These are phyloP conservation scores for Tetrahymena malaccensis DNA, from an alignment of 73 alveolate genomes.

Conservation along the genomic window DNA sequence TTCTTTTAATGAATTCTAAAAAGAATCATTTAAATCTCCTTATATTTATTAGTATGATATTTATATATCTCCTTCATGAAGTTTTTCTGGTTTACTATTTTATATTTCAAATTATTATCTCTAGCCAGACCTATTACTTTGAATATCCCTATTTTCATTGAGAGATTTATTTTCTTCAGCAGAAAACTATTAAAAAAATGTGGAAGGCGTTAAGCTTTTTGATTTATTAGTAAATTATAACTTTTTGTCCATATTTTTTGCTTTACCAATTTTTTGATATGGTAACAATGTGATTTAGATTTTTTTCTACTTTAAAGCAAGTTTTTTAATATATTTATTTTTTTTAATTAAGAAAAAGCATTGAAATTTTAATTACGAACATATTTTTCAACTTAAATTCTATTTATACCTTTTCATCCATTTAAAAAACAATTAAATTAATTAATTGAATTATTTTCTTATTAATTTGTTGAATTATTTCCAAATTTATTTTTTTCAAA, in stretches of 20 bases:
- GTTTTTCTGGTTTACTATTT: background rate
- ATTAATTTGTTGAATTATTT: too few relatives aligned
- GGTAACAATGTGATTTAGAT: background rate
- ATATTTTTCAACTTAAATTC: too few relatives aligned
- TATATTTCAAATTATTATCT: background rate
- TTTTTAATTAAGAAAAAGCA: too few relatives aligned
- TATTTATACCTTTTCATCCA: too few relatives aligned
- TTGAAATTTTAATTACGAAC: too few relatives aligned
- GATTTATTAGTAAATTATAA: too few relatives aligned
- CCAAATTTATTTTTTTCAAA: too few relatives aligned
- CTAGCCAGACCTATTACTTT: background rate
- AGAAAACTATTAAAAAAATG: background rate
- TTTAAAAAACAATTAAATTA: too few relatives aligned
- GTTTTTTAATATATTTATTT: too few relatives aligned
- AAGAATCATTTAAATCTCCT: background rate
- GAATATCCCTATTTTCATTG: background rate
- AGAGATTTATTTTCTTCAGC: background rate
- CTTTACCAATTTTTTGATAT: background rate
- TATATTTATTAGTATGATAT: background rate
- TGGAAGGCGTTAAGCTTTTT: background rate
- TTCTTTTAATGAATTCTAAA: background rate
- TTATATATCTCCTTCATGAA: background rate
- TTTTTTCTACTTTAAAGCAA: too few relatives aligned
- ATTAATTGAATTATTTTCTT: too few relatives aligned
- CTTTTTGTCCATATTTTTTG: background rate